A percentile compares a stretch with the other conserved stretches of the same genome.
phyloP scores from a whole-genome alignment of 2,329 filamentous ascomycete genomes.

The Neocatenulostroma microsporum region DNA sequence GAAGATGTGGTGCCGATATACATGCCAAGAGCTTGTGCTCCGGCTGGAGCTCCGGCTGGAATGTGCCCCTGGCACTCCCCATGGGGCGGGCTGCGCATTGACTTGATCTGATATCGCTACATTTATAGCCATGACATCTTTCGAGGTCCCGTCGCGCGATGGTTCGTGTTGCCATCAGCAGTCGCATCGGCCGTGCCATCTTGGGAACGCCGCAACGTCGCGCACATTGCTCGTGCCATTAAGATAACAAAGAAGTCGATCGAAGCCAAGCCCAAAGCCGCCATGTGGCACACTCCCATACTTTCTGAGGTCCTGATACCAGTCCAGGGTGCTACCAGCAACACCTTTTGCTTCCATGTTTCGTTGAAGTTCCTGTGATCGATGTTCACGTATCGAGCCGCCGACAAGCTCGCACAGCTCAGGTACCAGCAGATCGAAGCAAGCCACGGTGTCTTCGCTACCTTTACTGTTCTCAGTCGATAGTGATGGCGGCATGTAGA shows the following conservation, averaged over 20 bases:
- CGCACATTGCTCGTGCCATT: slow-evolving; percentile 73
- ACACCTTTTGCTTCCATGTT: slow-evolving; percentile 66
- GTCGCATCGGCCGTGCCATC: slow-evolving; percentile 50
- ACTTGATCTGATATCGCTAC: no score
- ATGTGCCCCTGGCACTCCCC: no score
- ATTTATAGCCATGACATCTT: no score
- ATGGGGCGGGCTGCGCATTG: no score
- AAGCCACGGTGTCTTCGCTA: slow-evolving; percentile 60
- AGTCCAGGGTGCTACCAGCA: slow-evolving; percentile 48
- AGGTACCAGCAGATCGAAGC: slow-evolving; percentile 83
- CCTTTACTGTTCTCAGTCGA: slow-evolving; percentile 10
- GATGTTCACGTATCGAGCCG: slow-evolving; percentile 82
- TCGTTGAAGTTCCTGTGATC: slow-evolving; percentile 56
- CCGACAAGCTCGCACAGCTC: slow-evolving; percentile 81
- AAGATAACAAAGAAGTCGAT: slow-evolving; percentile 76
- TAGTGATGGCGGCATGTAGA: slow-evolving; percentile 66
- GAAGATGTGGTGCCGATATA: no score
- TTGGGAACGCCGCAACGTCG: slow-evolving; percentile 79
- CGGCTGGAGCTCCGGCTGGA: no score
- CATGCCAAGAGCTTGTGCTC: no score
- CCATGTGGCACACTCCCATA: slow-evolving; percentile 91
- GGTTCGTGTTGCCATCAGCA: slow-evolving; percentile 15
- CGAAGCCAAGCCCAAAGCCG: slow-evolving; percentile 84
- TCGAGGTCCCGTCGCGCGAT: background rate
- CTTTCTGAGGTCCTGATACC: slow-evolving; percentile 81